These are phyloP conservation scores for Lecanicillium sp. DNA, from an alignment of 2,329 filamentous ascomycete species.

Conservation along the genomic window DNA sequence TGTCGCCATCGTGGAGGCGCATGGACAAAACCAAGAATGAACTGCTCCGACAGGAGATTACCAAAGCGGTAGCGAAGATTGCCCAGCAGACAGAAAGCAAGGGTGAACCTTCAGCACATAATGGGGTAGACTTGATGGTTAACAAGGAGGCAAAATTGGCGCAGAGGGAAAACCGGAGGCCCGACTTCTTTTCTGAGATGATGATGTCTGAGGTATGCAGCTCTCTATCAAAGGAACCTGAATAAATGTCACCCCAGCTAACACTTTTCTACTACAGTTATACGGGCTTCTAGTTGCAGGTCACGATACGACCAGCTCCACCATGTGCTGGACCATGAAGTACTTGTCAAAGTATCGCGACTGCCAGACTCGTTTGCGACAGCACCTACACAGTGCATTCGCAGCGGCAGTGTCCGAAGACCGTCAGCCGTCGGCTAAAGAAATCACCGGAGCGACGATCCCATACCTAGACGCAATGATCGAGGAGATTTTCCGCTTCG, in stretches of 20 bases:
- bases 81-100: constrained; percentile 16
- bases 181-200: neutral
- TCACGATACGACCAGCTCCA: constrained; percentile 17
- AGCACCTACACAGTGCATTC: constrained; percentile 12
- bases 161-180: neutral
- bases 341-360: constrained; percentile 14
- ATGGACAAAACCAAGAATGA: constrained; percentile 16
- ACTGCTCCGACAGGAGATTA: constrained; percentile 20
- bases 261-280: constrained; percentile 5
- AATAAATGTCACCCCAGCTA: neutral
- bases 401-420: constrained; percentile 11
- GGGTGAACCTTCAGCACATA: neutral
- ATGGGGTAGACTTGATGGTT: neutral
- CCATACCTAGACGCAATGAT: constrained; percentile 29
- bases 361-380: constrained; percentile 19
- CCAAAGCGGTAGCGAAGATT: constrained; percentile 14
- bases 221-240: no score
- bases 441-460: constrained; percentile 18
- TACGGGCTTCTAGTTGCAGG: constrained; percentile 18
- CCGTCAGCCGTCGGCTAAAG: constrained; percentile 17
- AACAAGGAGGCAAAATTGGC: neutral
- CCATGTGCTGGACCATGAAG: constrained; percentile 17
- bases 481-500: constrained; percentile 26
- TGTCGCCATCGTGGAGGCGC: constrained; percentile 1
- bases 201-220: neutral